Percentiles rank a stretch among this genome's conserved stretches.
phyloP scores from a whole-genome alignment of 805 yeast species.

The Ogataea henricii region DNA sequence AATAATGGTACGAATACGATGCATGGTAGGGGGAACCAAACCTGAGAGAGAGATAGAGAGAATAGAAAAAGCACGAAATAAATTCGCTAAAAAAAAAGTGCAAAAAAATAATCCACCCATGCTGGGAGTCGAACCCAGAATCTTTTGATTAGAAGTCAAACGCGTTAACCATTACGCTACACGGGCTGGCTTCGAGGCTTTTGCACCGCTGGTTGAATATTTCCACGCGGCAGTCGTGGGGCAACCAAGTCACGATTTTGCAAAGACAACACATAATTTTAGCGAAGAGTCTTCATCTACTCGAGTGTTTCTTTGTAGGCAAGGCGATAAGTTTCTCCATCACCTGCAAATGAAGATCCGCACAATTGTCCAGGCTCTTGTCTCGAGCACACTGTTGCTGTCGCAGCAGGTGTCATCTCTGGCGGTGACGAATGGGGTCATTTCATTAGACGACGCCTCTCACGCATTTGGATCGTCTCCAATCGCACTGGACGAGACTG shows the following conservation, averaged over 20 bases:
- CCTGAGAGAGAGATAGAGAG: background rate
- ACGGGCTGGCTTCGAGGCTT: conserved; percentile 40
- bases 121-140: conserved; percentile 64
- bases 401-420: background rate
- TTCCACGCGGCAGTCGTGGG: too few species aligned
- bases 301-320: background rate
- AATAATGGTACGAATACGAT: background rate
- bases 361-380: background rate
- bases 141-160: conserved; percentile 67
- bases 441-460: conserved; percentile 13
- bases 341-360: conserved; percentile 1
- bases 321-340: background rate
- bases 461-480: conserved; percentile 5
- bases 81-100: conserved; percentile 15
- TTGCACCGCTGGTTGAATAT: too few species aligned
- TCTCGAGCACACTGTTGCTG: background rate
- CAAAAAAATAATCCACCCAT: conserved; percentile 34
- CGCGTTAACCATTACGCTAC: conserved; percentile 70
- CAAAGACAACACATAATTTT: conserved; percentile 6
- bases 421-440: conserved; percentile 8
- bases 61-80: background rate
- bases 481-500: conserved; percentile 11
- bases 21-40: too few species aligned
- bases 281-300: conserved; percentile 1
- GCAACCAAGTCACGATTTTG: background rate